Evolutionary conservation across 202 grass and related monocot species (phyloP).

Genomic region (Saccharum hybrid): DNA sequence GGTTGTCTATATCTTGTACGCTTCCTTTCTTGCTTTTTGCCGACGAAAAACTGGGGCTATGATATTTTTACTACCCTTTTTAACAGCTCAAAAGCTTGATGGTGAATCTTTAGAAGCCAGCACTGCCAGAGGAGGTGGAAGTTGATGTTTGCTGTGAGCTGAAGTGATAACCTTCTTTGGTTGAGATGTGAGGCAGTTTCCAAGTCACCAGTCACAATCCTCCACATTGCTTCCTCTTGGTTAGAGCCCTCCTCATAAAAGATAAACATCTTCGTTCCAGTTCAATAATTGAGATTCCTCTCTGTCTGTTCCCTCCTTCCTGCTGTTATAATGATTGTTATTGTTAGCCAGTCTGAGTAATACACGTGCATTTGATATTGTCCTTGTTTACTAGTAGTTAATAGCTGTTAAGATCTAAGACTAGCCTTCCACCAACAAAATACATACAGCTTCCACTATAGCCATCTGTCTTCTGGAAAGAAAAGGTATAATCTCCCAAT

Average conservation of each 20-base stretch:
- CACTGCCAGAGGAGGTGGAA: background rate
- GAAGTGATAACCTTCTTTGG: constrained; percentile 44
- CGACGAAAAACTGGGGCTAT: constrained; percentile 19
- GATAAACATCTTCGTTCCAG: constrained; percentile 20
- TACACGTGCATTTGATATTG: constrained; percentile 32
- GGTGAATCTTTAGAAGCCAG: constrained; percentile 30
- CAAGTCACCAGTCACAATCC: constrained; percentile 42
- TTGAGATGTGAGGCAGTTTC: constrained; percentile 37
- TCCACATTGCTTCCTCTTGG: constrained; percentile 10
- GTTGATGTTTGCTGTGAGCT: constrained; percentile 11
- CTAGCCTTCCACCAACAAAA: constrained; percentile 7
- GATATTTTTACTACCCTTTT: background rate
- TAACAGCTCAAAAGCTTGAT: constrained; percentile 38
- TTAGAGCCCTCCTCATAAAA: constrained; percentile 29
- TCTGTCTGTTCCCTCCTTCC: constrained; percentile 29
- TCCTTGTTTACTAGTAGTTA: constrained; percentile 32
- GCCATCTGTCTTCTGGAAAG: constrained; percentile 27
- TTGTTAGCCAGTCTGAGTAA: constrained; percentile 34
- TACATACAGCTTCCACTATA: constrained; percentile 18
- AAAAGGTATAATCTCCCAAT: constrained; percentile 10
- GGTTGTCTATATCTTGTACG: constrained; percentile 19
- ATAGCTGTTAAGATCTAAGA: constrained; percentile 38
- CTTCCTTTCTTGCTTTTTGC: constrained; percentile 22
- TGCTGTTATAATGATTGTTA: constrained; percentile 37
- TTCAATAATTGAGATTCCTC: constrained; percentile 54